Evolutionary conservation across 108 stramenopile genomes (phyloP), one percentile per base, ranked within the genome.

Genomic region (Nitzschia palea): DNA sequence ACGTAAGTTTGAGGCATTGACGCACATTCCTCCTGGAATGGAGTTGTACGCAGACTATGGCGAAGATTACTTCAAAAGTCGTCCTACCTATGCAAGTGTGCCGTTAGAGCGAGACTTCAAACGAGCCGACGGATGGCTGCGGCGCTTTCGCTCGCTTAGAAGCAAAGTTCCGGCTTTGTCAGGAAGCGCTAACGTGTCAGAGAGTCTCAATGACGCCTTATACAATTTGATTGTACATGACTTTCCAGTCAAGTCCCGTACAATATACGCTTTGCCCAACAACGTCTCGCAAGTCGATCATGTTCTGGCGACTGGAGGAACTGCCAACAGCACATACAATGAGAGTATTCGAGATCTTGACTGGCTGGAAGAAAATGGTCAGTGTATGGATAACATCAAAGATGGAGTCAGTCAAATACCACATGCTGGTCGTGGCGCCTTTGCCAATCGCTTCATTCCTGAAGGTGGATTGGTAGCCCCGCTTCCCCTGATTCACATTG

Each of bases 341-440:
- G 55, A 45, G 0, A 78, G 64, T 30, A 59, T 65, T 22, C 59
- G 75, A 17, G 62, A 60, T 35, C 30, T 67, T 1, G 71, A 68
- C 44, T 78, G 77, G 77, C 25, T 78, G 44, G 32, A 56, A 28
- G 45, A 71, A 42, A 22, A 78, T 59, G 90, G 86, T n/a, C 70
- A 80, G 30, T 92, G 91, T 47, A 61, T 81, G 43, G 91, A 92
- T 45, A 84, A 92, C 50, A 80, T 92, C 43, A 70, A 78, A 32
- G 77, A 78, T 8, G 76, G 74, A 0, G 42, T 48, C 3, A 83
- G 81, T 23, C 82, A 66, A 9, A 84, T 92, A 12, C 83, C 80
- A 14, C 71, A 85, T 55, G 91, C 88, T 14, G 91, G 91, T 4
- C 67, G 81, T n/a, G 91, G 91, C 4, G 91, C 86, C 4, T 88